Evolutionary conservation across 2,329 filamentous ascomycete species (phyloP), one percentile per base, ranked within the genome.

Genomic region (Alternaria ventricosa): DNA sequence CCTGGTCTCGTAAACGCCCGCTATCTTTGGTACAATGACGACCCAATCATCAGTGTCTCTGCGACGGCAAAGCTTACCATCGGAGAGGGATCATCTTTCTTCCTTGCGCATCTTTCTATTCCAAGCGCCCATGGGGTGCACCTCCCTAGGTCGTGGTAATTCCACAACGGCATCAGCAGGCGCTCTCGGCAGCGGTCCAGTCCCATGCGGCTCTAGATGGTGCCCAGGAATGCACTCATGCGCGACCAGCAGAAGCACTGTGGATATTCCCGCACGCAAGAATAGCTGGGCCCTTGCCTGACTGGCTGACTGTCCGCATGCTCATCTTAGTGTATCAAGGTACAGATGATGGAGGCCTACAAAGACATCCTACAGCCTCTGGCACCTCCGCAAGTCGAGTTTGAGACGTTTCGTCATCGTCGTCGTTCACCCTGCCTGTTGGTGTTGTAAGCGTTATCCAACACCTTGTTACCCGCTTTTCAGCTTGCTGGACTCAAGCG

Each of bases 401-500:
- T 70, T 66, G 70, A 72, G 68, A 72, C 66, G 66, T 60, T 60
- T 71, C 58, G 68, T 68, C 58, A 63, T 64, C 68, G 50, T 64
- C 64, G 47, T 63, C 57, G 57, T 64, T 55, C 50, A 68, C 56
- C 54, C 66, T 71, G 55, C 50, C 57, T 61, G 58, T 66, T 47
- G 20, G 44, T 49, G 30, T 50, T 57, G 58, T 55, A 50, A 61
- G 30, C 46, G 33, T 18, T 51, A 20, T 43, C 57, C 61, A 57
- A 51, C 23, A 56, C 47, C 41, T 60, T 65, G 33, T 53, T 66
- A 56, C 63, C 63, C 61, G 53, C 51, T 63, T 60, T 63, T 68
- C 65, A 66, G 71, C 73, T 75, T 75, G 71, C 71, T 71, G 70
- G 75, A 57, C 54, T 76, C 73, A 72, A 74, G 70, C 68, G 51